Conservation (phyloP, 2,329 filamentous ascomycete species). For the Pseudogymnoascus sp. region DNA sequence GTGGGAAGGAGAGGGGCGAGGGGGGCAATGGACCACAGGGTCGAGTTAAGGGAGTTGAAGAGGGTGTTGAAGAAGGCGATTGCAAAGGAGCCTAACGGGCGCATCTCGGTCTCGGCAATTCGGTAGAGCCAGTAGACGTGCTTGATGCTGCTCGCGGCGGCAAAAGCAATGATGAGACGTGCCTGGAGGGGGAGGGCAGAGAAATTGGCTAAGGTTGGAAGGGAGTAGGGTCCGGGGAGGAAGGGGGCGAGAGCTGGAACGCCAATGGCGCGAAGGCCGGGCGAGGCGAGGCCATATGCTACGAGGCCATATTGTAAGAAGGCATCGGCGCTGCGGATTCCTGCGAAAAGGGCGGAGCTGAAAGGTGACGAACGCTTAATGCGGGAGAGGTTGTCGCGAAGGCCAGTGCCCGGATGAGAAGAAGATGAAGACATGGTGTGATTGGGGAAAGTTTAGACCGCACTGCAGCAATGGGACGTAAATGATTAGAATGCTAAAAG, state of each 20-base stretch:
- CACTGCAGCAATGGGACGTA: background rate
- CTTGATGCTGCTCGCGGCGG: conserved; percentile 44
- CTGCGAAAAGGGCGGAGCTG: conserved; percentile 37
- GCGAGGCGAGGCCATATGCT: conserved; percentile 38
- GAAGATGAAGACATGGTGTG: background rate
- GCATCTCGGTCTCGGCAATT: conserved; percentile 45
- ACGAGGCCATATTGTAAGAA: conserved; percentile 44
- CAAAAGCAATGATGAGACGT: conserved; percentile 46
- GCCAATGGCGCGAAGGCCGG: conserved; percentile 39
- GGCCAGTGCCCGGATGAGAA: background rate
- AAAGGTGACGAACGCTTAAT: conserved; percentile 26
- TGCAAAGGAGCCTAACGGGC: conserved; percentile 33
- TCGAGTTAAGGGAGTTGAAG: conserved; percentile 47
- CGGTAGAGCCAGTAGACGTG: conserved; percentile 47
- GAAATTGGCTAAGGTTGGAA: conserved; percentile 31
- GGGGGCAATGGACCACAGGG: conserved; percentile 25
- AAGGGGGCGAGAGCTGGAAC: conserved; percentile 34
- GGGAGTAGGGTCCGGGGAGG: conserved; percentile 18
- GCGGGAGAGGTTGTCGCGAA: background rate
- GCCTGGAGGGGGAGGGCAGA: conserved; percentile 44
- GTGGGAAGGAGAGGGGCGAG: conserved; percentile 38
- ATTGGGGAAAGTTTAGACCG: background rate
- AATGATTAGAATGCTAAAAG: background rate
- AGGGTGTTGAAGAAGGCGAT: conserved; percentile 47
- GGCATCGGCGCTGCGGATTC: conserved; percentile 40